Base-by-base conservation (phyloP, 345 rosid genomes). In the Linum usitatissimum region DNA sequence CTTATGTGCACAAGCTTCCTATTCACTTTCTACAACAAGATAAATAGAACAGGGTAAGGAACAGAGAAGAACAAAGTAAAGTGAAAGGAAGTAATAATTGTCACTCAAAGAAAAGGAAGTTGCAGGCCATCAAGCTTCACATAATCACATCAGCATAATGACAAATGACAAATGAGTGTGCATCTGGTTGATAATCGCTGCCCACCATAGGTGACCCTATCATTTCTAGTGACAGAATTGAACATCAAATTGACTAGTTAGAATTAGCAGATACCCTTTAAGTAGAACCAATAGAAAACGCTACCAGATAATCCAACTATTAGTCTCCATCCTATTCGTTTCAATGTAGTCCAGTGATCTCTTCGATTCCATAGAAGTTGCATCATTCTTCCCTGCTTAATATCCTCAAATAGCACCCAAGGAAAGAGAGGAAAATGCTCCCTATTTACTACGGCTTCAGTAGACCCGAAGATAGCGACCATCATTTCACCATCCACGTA, bases 1-100 rank as follows among this genome's bases (percentile, higher is more conserved):
- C 87, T 90, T 57, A 87, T 75, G 73, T 93, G 99, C 67, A 93
- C 88, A 60, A 93, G 84, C 88, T 93, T 86, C 83, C 94, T 72
- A 51, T 82, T 86, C 76, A 86, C 64, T 64, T 82, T 82, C 90
- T 86, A 66, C 40, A 76, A 68, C 45, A 66, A 72, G 63, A 73
- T 15, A 54, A 18, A 20, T 23, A 54, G 9, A 18, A 54, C 18
- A 15, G 18, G 18, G 57, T 13, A n/a, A 54, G 18, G 8, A 17
- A 13, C 9, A 13, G 57, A 18, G 18, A 54, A n/a, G 57, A 40
- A 40, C 48, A 2, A 40, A 40, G 28, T 23, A 23, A 23, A 40
- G 13, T 40, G 48, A 40, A 40, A 12, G 48, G 6, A 40, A 2
- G 48, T 12, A 40, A 40, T 7, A 40, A 6, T 0, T 1, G 48